Conservation (phyloP, 208 protist species). For the Leishmania guyanensis region DNA sequence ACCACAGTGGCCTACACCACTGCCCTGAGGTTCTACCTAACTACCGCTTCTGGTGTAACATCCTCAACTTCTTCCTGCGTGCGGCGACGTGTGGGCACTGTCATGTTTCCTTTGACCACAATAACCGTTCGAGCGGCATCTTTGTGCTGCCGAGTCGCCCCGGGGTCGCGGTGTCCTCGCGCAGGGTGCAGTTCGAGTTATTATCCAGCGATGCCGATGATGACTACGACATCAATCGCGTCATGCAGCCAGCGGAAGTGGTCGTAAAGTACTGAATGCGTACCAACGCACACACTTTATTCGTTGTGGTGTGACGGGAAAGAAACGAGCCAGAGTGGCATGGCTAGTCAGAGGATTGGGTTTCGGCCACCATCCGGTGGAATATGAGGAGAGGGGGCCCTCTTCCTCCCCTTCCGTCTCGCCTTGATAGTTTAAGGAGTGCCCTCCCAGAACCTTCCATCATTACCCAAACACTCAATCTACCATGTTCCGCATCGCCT, state of each 20-base stretch:
- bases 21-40: slow-evolving; percentile 82
- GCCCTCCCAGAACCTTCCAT: neutral
- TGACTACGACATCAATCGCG: slow-evolving; percentile 33
- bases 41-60: slow-evolving; percentile 67
- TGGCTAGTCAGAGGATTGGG: neutral
- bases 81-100: slow-evolving; percentile 54
- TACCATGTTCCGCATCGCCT: neutral
- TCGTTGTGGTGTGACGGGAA: neutral
- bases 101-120: slow-evolving; percentile 7
- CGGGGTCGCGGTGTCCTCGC: slow-evolving; percentile 13
- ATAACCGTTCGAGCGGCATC: slow-evolving; percentile 7
- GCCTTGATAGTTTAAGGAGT: neutral
- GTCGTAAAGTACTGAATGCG: slow-evolving; percentile 29
- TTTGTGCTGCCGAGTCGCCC: slow-evolving; percentile 37
- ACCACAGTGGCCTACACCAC: slow-evolving; percentile 64
- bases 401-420: neutral
- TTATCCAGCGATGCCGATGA: slow-evolving; percentile 57
- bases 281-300: neutral
- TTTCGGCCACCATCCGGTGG: neutral
- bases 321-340: neutral
- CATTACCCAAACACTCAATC: neutral
- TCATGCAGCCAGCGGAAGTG: slow-evolving; percentile 51
- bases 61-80: slow-evolving; percentile 31
- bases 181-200: slow-evolving; percentile 53
- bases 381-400: neutral